Conservation (phyloP, 164 flowering plant genomes). For the Vitis amurensis region DNA sequence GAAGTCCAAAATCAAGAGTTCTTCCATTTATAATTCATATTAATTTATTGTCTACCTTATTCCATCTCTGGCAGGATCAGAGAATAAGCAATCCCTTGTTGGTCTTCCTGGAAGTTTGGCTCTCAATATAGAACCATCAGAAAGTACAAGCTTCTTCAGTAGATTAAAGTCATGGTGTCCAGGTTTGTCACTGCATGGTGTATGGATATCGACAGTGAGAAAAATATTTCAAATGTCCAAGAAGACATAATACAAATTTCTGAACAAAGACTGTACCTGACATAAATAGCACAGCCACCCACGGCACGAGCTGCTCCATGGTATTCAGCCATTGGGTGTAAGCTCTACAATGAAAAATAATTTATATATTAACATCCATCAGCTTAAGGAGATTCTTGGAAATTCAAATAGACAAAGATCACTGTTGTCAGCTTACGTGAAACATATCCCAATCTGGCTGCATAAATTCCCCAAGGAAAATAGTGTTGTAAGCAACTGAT, state of each 20-base stretch:
- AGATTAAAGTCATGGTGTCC: slow-evolving; percentile 74
- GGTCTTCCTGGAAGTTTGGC: slow-evolving; percentile 89
- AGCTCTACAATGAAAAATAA: slow-evolving; percentile 44
- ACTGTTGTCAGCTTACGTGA: slow-evolving; percentile 49
- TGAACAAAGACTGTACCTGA: slow-evolving; percentile 47
- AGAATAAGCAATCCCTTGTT: slow-evolving; percentile 75
- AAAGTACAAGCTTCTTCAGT: slow-evolving; percentile 77
- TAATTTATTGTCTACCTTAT: slow-evolving; percentile 46
- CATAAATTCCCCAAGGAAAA: slow-evolving; percentile 90
- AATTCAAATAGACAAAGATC: background rate
- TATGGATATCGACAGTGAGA: slow-evolving; percentile 1
- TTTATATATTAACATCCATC: slow-evolving; percentile 3
- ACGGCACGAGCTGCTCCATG: slow-evolving; percentile 92
- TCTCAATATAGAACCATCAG: slow-evolving; percentile 75
- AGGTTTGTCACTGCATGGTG: slow-evolving; percentile 72
- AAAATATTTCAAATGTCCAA: background rate
- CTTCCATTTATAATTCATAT: too few species aligned
- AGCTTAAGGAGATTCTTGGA: background rate
- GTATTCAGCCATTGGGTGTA: slow-evolving; percentile 88
- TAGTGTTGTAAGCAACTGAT: slow-evolving; percentile 80
- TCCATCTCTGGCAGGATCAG: slow-evolving; percentile 87
- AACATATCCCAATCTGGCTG: slow-evolving; percentile 98
- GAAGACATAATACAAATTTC: background rate
- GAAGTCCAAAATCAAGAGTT: background rate
- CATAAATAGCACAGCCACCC: slow-evolving; percentile 89